Base-by-base conservation (phyloP, 140 eudicot genomes). In the Erigeron philadelphicus region DNA sequence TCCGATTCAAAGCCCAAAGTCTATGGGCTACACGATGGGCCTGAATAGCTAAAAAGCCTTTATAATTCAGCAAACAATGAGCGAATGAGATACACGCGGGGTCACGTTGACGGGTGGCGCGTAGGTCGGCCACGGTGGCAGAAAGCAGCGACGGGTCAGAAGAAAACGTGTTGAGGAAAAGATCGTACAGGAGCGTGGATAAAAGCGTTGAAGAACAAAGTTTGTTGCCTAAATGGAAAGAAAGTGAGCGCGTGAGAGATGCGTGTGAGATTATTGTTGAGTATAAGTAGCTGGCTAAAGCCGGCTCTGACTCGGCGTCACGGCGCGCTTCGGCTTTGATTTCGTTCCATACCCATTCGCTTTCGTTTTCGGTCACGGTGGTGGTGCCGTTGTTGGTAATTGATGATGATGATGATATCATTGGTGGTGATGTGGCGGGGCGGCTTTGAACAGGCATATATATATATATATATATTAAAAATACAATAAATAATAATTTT, bases 261-360 rank as follows among this genome's bases (percentile, higher is more conserved):
- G 95, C 76, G 82, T 88, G 97, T 40, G 96, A 84, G 9, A 91
- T 82, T 55, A 91, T 88, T 16, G 97, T 88, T 15, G 96, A 86
- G 81, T 84, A 88, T 52, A 88, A 75, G 83, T 85, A 91, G 56
- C 95, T 85, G 1, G 97, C 96, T n/a, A 91, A 85, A 0, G 96
- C 91, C 13, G 97, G 97, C 76, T 91, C 96, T 4, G 89, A 84
- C 64, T 91, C 97, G 8, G 95, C 97, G 67, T 88, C 96, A 4
- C 81, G 79, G 0, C 91, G 84, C 3, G 96, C 95, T 76, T 84
- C 96, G 15, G 91, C 89, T 61, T 86, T 85, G 64, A 91, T 91
- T 61, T 86, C 75, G 45, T 52, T 69, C 96, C 96, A 91, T 35
- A 91, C 80, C 85, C 90, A 79, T 9, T 87, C 93, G 45, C 76